Base-by-base conservation (phyloP, 2,329 filamentous ascomycete genomes). In the Phialophora verrucosa region DNA sequence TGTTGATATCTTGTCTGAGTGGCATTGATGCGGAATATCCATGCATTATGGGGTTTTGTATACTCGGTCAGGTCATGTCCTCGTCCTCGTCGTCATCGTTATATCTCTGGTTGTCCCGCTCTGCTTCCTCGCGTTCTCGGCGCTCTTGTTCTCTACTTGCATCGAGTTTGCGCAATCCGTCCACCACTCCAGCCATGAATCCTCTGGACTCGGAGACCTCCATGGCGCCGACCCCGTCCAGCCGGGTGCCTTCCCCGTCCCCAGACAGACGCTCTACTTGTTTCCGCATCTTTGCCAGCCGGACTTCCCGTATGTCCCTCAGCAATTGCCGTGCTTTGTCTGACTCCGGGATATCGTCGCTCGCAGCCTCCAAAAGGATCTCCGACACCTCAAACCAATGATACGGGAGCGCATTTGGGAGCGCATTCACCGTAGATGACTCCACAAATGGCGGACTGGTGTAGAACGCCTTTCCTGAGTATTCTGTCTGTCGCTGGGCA, bases 351-450 rank as follows among this genome's bases (percentile, higher is more conserved):
- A 98, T 85, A 76, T 97, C 93, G 77, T 97, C 93, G 29, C 87
- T 85, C 3, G 93, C 93, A 63, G 92, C 90, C 55, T 93, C 90
- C 1, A 99, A 85, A 54, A 99, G 82, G 76, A 96, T 88, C 78
- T 97, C 93, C 20, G 91, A 90, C 8, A 98, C 81, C 79, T 98
- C 95, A 50, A 96, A 85, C 93, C 94, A 99, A 81, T 98, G 94
- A 76, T 96, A 98, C 0, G 95, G 95, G 35, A 99, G 82, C 14
- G 89, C 87, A 49, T 88, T 87, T 0, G 88, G 80, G 8, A 89
- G 87, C 1, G 90, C 87, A 55, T 87, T 82, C 23, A 89, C 87
- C 0, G 90, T 93, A 70, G 90, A 92, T 17, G 89, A 89, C 0
- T 88, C 86, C 1, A 96, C 79, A 75, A 97, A 97, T 0, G 94